phyloP scores from a whole-genome alignment of 1,284 basidiomycete genomes.

The Pseudozyma tsukubaensis region DNA sequence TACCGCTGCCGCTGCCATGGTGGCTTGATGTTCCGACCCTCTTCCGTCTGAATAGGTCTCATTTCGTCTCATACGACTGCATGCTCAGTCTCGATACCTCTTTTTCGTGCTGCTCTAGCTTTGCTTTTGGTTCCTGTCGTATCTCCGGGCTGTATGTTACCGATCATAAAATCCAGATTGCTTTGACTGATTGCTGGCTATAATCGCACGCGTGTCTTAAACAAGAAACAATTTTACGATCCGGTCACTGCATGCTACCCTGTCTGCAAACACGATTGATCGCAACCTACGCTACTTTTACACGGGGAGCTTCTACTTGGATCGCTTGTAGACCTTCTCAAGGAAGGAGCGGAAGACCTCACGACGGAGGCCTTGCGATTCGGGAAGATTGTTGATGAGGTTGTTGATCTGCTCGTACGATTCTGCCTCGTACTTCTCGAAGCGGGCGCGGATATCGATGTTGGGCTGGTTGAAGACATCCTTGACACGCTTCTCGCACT shows the following conservation, averaged over 20 bases:
- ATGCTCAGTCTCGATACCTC: constrained; percentile 1
- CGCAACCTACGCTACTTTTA: neutral
- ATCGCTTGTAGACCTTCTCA: constrained; percentile 84
- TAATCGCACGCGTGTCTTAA: too few relatives aligned
- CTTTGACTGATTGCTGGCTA: too few relatives aligned
- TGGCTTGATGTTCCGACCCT: too few relatives aligned
- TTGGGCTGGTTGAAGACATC: constrained; percentile 80
- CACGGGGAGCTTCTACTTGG: constrained; percentile 63
- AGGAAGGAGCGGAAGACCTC: constrained; percentile 87
- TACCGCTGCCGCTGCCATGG: constrained; percentile 29
- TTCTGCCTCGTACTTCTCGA: constrained; percentile 82
- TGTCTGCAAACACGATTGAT: too few relatives aligned
- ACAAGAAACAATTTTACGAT: too few relatives aligned
- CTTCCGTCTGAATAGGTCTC: too few relatives aligned
- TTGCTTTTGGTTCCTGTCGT: too few relatives aligned
- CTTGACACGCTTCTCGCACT: constrained; percentile 79
- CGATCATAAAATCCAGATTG: too few relatives aligned
- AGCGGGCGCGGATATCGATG: constrained; percentile 74
- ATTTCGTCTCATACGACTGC: neutral
- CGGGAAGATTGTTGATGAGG: constrained; percentile 63
- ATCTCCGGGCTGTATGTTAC: too few relatives aligned
- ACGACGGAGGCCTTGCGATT: constrained; percentile 74
- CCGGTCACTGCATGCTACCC: too few relatives aligned
- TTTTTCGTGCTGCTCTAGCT: too few relatives aligned
- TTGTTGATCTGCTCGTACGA: constrained; percentile 73